Conservation (phyloP, 805 yeast species). For the Starmerella scarabaei region DNA sequence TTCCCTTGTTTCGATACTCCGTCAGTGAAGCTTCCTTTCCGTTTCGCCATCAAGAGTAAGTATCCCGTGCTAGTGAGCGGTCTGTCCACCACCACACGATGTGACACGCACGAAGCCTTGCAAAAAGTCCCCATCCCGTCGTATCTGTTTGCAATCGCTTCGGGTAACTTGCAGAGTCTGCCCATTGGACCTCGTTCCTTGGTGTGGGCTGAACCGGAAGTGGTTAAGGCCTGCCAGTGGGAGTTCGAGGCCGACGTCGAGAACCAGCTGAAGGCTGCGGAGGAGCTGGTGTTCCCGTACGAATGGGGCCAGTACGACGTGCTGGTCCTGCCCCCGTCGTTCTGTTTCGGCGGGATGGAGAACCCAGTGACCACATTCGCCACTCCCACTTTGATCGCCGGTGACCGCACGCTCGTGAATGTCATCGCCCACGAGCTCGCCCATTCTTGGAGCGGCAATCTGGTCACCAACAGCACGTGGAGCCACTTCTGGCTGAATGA, state of each 20-base stretch:
- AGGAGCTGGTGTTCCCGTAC: slow-evolving; percentile 58
- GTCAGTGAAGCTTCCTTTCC: slow-evolving; percentile 55
- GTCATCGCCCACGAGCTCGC: slow-evolving; percentile 90
- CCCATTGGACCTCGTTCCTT: slow-evolving; percentile 76
- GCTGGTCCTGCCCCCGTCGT: slow-evolving; percentile 59
- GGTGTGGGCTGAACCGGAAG: slow-evolving; percentile 65
- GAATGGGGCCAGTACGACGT: slow-evolving; percentile 80
- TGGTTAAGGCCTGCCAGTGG: slow-evolving; percentile 53
- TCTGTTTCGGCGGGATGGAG: slow-evolving; percentile 93
- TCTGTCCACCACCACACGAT: slow-evolving; percentile 26
- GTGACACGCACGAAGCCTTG: slow-evolving; percentile 14
- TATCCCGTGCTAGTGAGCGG: slow-evolving; percentile 69
- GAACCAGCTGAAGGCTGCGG: slow-evolving; percentile 65
- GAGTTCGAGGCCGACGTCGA: slow-evolving; percentile 72
- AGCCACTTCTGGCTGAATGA: slow-evolving; percentile 91
- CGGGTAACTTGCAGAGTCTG: slow-evolving; percentile 60
- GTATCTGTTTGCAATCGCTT: slow-evolving; percentile 70
- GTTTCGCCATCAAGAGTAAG: slow-evolving; percentile 46
- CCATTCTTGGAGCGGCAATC: slow-evolving; percentile 86
- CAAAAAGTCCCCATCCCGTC: slow-evolving; percentile 81
- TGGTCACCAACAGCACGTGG: slow-evolving; percentile 84
- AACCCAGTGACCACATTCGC: slow-evolving; percentile 84
- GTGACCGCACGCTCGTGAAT: slow-evolving; percentile 73
- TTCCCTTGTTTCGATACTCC: slow-evolving; percentile 92
- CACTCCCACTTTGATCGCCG: slow-evolving; percentile 75